Percentiles rank a stretch among this genome's conserved stretches.
Conservation (phyloP, 2,329 filamentous ascomycete species). For the Pseudomassariella vexata region DNA sequence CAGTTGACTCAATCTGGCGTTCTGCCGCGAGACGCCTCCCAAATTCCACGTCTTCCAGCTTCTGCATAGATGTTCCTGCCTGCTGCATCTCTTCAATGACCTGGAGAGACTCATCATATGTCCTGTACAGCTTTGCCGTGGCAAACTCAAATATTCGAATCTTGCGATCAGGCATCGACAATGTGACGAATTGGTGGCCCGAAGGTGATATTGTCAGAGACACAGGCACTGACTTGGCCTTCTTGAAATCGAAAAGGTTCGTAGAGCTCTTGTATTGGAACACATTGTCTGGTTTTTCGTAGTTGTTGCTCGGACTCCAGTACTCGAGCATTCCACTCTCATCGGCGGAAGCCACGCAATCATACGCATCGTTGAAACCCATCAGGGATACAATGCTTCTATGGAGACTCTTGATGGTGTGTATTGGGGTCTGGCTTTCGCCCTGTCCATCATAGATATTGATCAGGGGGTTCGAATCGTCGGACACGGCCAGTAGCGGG, state of each 20-base stretch:
- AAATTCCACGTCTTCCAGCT: constrained; percentile 87
- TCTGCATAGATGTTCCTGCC: constrained; percentile 75
- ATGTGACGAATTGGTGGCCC: constrained; percentile 78
- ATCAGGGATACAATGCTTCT: constrained; percentile 76
- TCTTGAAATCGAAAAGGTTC: constrained; percentile 95
- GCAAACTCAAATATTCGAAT: constrained; percentile 91
- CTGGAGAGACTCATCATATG: constrained; percentile 89
- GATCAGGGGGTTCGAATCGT: constrained; percentile 66
- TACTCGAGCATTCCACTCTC: constrained; percentile 94
- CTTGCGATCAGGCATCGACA: constrained; percentile 90
- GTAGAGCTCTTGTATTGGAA: constrained; percentile 93
- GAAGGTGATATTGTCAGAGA: constrained; percentile 82
- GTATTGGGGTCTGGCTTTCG: constrained; percentile 68
- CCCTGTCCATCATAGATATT: constrained; percentile 86
- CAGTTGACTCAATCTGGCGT: constrained; percentile 71
- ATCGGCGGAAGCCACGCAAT: constrained; percentile 89
- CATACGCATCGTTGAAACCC: constrained; percentile 80
- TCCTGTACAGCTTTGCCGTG: constrained; percentile 79
- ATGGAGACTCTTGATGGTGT: constrained; percentile 76
- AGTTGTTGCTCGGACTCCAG: constrained; percentile 75
- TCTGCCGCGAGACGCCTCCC: constrained; percentile 82
- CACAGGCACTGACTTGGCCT: constrained; percentile 78
- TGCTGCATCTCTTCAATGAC: constrained; percentile 94
- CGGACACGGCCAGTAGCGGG: constrained; percentile 78
- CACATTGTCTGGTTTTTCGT: constrained; percentile 86